Evolutionary conservation across 108 stramenopile species (phyloP), one percentile per base, ranked within the genome.

Genomic region (Skeletonema grethae): DNA sequence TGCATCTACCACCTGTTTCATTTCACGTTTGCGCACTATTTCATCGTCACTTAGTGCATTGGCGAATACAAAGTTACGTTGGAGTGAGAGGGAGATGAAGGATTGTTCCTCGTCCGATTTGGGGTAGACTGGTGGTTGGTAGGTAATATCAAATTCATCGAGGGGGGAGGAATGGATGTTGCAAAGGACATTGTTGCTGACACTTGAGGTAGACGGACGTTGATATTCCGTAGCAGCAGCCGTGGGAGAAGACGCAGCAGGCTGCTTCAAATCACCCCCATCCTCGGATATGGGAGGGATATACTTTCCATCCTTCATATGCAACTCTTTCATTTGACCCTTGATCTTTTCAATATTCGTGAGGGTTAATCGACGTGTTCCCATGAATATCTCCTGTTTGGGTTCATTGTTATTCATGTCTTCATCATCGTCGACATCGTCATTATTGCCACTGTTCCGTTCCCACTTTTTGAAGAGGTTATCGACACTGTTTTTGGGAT

Each of bases 11-110:
- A 80, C 71, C 48, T 61, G 57, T 29, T 67, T 73, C 59, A 73
- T 59, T 13, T 78, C 77, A 25, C 77, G 57, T 41, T 73, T 73
- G 39, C 79, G 71, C 0, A 70, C 32, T 36, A 62, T 65, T 24
- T 79, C 72, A 48, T 74, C 77, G 41, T 79, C 77, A 31, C 57
- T 68, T 11, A 79, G 65, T 13, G 72, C 73, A 55, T 80, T 72
- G 45, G 77, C 72, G 35, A 80, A 80, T 4, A 80, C 79, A 56
- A 80, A 80, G 45, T 73, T 80, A 2, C 72, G 64, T 34, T 73
- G 69, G 28, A 80, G 48, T 11, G 79, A 74, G 12, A 70, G 15
- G 3, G 73, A 70, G 15, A 80, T 75, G 65, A 80, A 80, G 13
- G 39, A 32, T 16, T 24, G 61, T 22, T 80, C 79, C 1, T 36